These are phyloP conservation scores for Spongiforma sp. DNA, from an alignment of 1,284 basidiomycete genomes.

Conservation along the genomic window DNA sequence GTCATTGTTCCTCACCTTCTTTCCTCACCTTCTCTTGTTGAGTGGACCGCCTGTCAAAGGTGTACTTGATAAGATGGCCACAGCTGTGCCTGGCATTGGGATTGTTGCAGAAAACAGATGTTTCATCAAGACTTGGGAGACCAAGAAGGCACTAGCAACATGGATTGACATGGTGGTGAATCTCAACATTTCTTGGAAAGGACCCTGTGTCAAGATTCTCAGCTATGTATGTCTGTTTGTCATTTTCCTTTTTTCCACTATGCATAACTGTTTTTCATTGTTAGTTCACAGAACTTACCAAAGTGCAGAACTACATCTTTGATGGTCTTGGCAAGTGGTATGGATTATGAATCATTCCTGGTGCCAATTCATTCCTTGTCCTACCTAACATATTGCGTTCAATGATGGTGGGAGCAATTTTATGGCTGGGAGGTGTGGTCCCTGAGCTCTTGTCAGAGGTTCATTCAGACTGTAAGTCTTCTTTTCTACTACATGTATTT, in stretches of 20 bases:
- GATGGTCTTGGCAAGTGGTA: constrained; percentile 84
- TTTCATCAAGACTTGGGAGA: constrained; percentile 66
- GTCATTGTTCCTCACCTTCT: too few species aligned
- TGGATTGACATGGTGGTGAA: constrained; percentile 86
- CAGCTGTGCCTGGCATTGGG: constrained; percentile 69
- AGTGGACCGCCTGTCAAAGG: constrained; percentile 74
- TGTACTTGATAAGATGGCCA: constrained; percentile 68
- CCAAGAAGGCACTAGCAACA: constrained; percentile 40
- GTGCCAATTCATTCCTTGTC: constrained; percentile 79
- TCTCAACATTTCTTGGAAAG: constrained; percentile 82
- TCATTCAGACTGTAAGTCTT: too few species aligned
- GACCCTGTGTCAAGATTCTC: constrained; percentile 79
- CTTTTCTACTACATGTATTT: too few species aligned
- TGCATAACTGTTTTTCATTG: too few species aligned
- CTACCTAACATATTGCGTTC: constrained; percentile 86
- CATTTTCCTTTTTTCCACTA: neutral
- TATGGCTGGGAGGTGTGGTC: too few species aligned
- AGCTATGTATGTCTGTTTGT: constrained; percentile 66
- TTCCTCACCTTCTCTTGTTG: too few species aligned
- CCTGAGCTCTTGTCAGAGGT: too few species aligned
- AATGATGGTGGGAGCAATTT: too few species aligned
- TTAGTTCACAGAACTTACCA: too few species aligned
- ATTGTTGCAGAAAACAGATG: constrained; percentile 91
- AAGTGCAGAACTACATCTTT: constrained; percentile 91
- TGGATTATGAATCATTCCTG: constrained; percentile 81